A percentile compares a stretch with the other conserved stretches of the same genome.
These are phyloP conservation scores for Syzygium aqueum DNA, from an alignment of 345 rosid species.

Conservation along the genomic window DNA sequence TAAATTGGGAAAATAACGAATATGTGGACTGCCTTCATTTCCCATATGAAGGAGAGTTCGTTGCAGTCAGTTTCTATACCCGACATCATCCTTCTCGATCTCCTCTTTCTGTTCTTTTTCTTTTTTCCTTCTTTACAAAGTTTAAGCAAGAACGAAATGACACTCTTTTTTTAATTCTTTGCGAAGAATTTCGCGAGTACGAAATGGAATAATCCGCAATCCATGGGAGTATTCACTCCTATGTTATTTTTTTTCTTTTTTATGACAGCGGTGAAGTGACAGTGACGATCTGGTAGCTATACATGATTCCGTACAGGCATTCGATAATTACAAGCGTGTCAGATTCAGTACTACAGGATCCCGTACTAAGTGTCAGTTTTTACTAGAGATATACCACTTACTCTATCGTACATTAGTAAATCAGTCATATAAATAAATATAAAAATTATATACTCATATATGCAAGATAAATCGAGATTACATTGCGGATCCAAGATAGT, in stretches of 20 bases:
- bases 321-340: rapidly evolving
- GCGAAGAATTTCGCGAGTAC: not conserved
- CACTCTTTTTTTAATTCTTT: not conserved
- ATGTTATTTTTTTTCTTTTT: not conserved
- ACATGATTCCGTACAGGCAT: not conserved
- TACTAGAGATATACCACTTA: not conserved
- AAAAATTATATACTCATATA: not conserved
- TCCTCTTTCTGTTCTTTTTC: not conserved
- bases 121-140: not conserved
- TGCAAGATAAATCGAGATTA: not conserved
- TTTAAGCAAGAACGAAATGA: not conserved
- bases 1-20: not conserved
- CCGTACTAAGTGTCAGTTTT: not conserved
- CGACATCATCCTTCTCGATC: not conserved
- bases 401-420: not conserved
- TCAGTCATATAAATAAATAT: not conserved
- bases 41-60: not conserved
- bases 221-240: not conserved
- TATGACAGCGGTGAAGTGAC: rapidly evolving
- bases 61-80: not conserved
- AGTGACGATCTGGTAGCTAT: not conserved
- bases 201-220: not conserved
- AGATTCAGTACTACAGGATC: not conserved
- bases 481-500: not conserved
- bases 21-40: not conserved